Conservation (phyloP, 2,329 filamentous ascomycete genomes). For the Trichocomaceae sp. region DNA sequence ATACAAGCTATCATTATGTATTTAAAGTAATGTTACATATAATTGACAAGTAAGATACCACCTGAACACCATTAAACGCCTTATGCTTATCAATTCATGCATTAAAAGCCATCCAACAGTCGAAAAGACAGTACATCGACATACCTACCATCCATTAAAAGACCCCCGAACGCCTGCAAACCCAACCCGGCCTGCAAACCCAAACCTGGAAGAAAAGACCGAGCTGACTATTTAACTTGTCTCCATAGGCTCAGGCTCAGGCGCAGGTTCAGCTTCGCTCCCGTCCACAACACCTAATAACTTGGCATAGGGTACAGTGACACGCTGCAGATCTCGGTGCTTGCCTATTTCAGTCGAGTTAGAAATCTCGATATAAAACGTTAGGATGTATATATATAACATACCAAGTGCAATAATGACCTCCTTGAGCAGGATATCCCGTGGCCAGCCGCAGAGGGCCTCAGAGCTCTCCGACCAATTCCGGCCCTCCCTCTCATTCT, state of each 20-base stretch:
- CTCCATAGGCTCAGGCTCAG: constrained; percentile 27
- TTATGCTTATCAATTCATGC: background rate
- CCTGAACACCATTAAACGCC: background rate
- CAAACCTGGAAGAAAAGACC: background rate
- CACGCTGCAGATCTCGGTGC: constrained; percentile 85
- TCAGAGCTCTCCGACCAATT: constrained; percentile 49
- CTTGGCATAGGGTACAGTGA: constrained; percentile 91
- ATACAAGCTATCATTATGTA: background rate
- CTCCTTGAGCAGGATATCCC: constrained; percentile 78
- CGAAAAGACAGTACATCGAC: background rate
- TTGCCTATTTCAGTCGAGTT: constrained; percentile 57
- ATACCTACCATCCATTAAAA: background rate
- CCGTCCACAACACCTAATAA: constrained; percentile 55
- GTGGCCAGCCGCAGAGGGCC: constrained; percentile 82
- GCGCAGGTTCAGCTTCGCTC: constrained; percentile 22
- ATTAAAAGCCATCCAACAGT: background rate
- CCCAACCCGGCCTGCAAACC: too few species aligned
- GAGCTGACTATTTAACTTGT: background rate
- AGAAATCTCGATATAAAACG: background rate
- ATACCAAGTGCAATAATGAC: constrained; percentile 88
- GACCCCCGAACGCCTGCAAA: constrained; percentile 1
- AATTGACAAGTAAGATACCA: background rate
- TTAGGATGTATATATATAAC: constrained; percentile 26
- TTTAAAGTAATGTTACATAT: background rate
- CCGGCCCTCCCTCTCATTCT: constrained; percentile 36